Conservation (phyloP, 2,329 filamentous ascomycete species). For the Claviceps monticola region DNA sequence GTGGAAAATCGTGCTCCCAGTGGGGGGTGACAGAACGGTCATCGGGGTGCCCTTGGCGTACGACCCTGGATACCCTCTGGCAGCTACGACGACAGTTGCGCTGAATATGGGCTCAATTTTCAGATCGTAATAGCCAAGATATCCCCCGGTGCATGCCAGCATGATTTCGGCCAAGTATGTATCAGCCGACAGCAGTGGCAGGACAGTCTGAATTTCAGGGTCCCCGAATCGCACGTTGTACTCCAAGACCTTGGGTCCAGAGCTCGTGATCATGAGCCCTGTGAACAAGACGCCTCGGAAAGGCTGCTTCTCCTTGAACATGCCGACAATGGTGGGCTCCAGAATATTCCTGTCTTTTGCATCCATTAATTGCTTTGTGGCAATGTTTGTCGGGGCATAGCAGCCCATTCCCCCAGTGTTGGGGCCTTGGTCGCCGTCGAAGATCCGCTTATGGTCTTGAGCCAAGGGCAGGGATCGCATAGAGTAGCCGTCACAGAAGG, state of each 20-base stretch:
- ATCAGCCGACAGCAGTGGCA: slow-evolving; percentile 62
- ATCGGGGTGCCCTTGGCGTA: slow-evolving; percentile 68
- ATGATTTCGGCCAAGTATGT: slow-evolving; percentile 82
- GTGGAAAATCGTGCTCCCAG: slow-evolving; percentile 66
- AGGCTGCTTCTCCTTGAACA: slow-evolving; percentile 64
- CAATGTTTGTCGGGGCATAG: slow-evolving; percentile 76
- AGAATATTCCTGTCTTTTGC: slow-evolving; percentile 69
- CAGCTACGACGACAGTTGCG: slow-evolving; percentile 85
- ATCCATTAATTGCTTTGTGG: slow-evolving; percentile 60
- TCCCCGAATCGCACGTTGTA: slow-evolving; percentile 92
- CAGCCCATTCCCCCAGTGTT: slow-evolving; percentile 98
- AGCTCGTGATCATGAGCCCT: slow-evolving; percentile 78
- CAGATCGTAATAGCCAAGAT: slow-evolving; percentile 55
- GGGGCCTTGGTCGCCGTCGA: slow-evolving; percentile 76
- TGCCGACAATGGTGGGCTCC: slow-evolving; percentile 75
- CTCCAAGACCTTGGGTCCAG: slow-evolving; percentile 71
- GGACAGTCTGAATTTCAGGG: slow-evolving; percentile 77
- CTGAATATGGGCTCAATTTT: slow-evolving; percentile 58
- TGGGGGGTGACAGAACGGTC: slow-evolving; percentile 29
- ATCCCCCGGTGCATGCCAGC: slow-evolving; percentile 67
- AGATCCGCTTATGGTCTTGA: slow-evolving; percentile 93
- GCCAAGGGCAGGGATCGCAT: slow-evolving; percentile 76
- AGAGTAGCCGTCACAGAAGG: slow-evolving; percentile 79
- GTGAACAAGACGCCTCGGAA: slow-evolving; percentile 71
- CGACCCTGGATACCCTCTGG: slow-evolving; percentile 75